Evolutionary conservation across 345 rosid genomes (phyloP), one percentile per base, ranked within the genome.

Genomic region (Cardamine chenopodiifolia): DNA sequence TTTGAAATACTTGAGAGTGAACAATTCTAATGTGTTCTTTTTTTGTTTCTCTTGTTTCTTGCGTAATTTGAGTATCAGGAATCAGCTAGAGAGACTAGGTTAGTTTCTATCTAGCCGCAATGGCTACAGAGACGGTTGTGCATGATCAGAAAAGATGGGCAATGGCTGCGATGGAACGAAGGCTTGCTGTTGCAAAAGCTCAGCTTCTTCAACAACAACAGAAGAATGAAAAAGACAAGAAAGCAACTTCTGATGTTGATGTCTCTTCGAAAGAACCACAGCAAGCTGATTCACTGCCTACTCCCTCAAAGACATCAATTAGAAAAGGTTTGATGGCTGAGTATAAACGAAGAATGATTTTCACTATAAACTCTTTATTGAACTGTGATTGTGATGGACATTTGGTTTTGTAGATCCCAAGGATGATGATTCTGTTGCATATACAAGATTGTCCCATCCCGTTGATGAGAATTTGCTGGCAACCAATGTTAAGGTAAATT

Each of bases 381-480:
- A 42, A 22, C 8, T 28, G 5, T 66, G 22, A 72, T 62, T 28
- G 8, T n/a, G 55, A 50, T 67, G 39, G 5, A n/a, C 18, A 3
- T 54, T 70, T 70, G 48, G 56, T 31, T 61, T 39, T 58, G 59
- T 81, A 90, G 92, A 88, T 83, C 53, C 7, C 3, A 85, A 84
- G 66, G 90, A 78, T 11, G 74, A 67, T 77, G 80, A 80, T 77
- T 53, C 15, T 76, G 75, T 61, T 66, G 77, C 86, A 0, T 89
- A 91, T 85, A 74, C 80, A 25, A 83, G 13, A 53, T 81, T 94
- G 48, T 73, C 84, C 1, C 79, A 79, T 28, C 70, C 86, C 6
- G 79, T 91, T 26, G 84, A 91, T 73, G 85, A 88, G 66, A 90
- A 87, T 73, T 73, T 89, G 68, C 32, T 88, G 65, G 67, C 83